Evolutionary conservation across 2,329 filamentous ascomycete genomes (phyloP), one percentile per base, ranked within the genome.

Genomic region (Alternaria novae-zelandiae): DNA sequence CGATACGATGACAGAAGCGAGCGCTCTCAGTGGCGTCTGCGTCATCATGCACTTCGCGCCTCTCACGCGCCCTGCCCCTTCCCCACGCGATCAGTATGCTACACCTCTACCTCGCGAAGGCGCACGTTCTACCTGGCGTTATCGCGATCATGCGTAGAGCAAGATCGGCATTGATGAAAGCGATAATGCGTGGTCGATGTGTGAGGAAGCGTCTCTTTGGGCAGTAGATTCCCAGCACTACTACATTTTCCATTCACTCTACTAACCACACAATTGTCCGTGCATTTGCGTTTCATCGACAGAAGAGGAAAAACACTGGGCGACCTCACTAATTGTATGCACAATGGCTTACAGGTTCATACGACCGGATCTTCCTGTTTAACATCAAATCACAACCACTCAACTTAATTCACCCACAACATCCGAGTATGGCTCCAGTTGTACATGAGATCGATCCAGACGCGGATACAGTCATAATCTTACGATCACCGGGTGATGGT

Each of bases 381-480:
- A 21, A n/a, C 12, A 23, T 7, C 8, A 9, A 51, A 51, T n/a
- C 17, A 21, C 49, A 11, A 51, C 26, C 28, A 23, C 49, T 23
- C 28, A 36, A 23, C 11, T 3, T 23, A n/a, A 20, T 3, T 20
- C 25, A 20, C 28, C 23, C n/a, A 28, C 25, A 11, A 30, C 25
- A 30, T 11, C n/a, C 25, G 25, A 50, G n/a, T n/a, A 59, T 59
- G 49, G 20, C 50, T 10, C 44, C 32, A 9, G 26, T 43, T 26
- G 10, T 50, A 15, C 32, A 60, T 28, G 17, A 23, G 21, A 59
- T 66, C 41, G 45, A 51, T 9, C 47, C 51, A 13, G 41, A 57
- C 20, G 46, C 25, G 21, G 63, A 66, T 49, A 57, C 63, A 5
- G 30, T 66, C 15, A 63, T 66, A 25, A 41, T 57, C 15, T 32